Evolutionary conservation across 2,329 filamentous ascomycete species (phyloP), one percentile per base, ranked within the genome.

Genomic region (Cercospora zeae-maydis): DNA sequence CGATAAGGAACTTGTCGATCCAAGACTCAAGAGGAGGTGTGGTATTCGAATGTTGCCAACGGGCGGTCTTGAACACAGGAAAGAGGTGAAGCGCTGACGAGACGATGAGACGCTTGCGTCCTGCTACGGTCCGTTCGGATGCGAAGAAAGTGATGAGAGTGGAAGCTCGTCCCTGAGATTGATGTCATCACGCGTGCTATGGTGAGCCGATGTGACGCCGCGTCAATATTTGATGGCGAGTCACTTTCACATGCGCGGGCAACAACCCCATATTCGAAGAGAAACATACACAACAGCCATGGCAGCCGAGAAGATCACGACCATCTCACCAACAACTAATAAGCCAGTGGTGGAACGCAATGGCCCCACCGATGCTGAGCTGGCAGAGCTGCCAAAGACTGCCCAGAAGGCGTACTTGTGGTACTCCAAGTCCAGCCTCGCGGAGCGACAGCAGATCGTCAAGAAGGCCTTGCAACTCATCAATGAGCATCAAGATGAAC

Each of bases 301-400:
- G 83, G 80, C 81, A 42, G 72, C 79, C 42, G 84, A 87, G 75
- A 84, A 79, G 39, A 81, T 88, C 71, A 87, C 81, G 33, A 97
- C 93, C 68, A 93, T 97, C 77, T 98, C 93, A 2, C 93, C 93
- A 61, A 89, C 86, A 67, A 97, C 92, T 69, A 93, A 95, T 78
- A 87, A 93, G 80, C 83, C 90, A 61, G 86, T 98, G 76, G 78
- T 96, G 69, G 91, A 88, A 64, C 87, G 93, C 69, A 87, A 87
- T 76, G 92, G 91, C 70, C 82, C 89, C 68, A 88, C 90, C 49
- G 78, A 85, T 37, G 78, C 84, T 30, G 90, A 96, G 67, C 81
- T 96, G 55, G 81, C 88, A 56, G 78, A 83, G 61, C 80, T 97
- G n/a, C 88, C 92, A 58, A 82, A 86, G 70, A 83, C 84, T 63